phyloP scores from a whole-genome alignment of 202 grass and related monocot genomes.

The Dendrocalamus latiflorus region DNA sequence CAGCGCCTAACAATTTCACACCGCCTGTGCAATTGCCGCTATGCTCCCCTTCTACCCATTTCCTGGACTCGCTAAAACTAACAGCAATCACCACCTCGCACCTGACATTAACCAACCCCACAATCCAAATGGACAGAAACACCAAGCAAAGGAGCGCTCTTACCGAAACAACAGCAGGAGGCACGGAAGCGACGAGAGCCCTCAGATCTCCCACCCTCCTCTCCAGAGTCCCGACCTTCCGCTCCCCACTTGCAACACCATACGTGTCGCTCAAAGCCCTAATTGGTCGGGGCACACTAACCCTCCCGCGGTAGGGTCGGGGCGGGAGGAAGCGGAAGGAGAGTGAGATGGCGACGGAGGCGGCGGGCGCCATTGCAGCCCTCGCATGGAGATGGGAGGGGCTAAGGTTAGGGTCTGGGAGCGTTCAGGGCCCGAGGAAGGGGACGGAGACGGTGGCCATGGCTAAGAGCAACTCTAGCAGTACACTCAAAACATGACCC shows the following conservation, averaged over 20 bases:
- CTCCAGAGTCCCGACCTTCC: conserved; percentile 35
- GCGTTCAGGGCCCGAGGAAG: conserved; percentile 5
- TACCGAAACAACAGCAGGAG: conserved; percentile 44
- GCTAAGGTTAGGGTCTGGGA: neutral
- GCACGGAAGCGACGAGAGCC: conserved; percentile 42
- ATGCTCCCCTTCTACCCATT: neutral
- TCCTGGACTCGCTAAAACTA: neutral
- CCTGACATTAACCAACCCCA: neutral
- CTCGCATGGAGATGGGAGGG: conserved; percentile 26
- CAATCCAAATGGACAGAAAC: neutral
- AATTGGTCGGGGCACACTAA: conserved; percentile 19
- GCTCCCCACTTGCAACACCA: conserved; percentile 9
- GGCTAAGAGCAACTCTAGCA: neutral
- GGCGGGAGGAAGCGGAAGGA: neutral
- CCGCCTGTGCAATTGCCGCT: neutral
- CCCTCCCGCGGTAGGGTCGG: neutral
- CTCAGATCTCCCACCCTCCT: conserved; percentile 45
- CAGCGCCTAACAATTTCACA: neutral
- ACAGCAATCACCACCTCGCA: neutral
- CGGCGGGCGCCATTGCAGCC: conserved; percentile 48
- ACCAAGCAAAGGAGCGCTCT: conserved; percentile 10
- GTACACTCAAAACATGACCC: no score
- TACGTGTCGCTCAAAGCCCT: conserved; percentile 41
- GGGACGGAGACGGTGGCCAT: neutral
- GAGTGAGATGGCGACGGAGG: conserved; percentile 25